These are phyloP conservation scores for Gilbertella persicaria DNA, from an alignment of 371 early-diverging fungal genomes.

Conservation along the genomic window DNA sequence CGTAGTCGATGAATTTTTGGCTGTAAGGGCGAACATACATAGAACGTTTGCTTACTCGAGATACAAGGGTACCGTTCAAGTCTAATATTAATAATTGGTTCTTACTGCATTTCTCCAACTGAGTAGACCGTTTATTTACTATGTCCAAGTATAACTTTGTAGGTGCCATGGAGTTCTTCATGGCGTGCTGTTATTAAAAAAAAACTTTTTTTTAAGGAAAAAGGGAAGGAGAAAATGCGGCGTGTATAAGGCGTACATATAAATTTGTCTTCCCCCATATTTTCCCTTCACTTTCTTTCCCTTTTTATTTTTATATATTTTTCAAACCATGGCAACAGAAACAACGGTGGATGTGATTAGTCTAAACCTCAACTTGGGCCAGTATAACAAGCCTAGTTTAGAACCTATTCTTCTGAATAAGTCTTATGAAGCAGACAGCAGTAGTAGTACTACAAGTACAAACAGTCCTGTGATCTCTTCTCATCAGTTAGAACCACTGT, in stretches of 20 bases:
- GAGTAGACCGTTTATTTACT: too few species aligned
- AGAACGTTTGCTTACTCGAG: slow-evolving; percentile 26
- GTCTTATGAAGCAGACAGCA: slow-evolving; percentile 12
- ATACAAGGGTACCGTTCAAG: slow-evolving; percentile 74
- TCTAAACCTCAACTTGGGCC: slow-evolving; percentile 3
- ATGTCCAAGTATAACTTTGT: too few species aligned
- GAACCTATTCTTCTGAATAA: slow-evolving; percentile 7
- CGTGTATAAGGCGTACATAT: too few species aligned
- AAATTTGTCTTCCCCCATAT: too few species aligned
- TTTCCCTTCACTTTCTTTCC: too few species aligned
- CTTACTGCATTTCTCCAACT: too few species aligned
- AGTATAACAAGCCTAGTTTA: neutral
- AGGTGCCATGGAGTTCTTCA: too few species aligned
- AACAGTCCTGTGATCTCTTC: slow-evolving; percentile 22
- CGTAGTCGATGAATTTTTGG: slow-evolving; percentile 58
- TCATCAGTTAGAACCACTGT: neutral
- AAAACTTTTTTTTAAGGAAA: too few species aligned
- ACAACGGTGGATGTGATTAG: slow-evolving; percentile 2
- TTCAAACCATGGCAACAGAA: slow-evolving; percentile 3
- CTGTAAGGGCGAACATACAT: slow-evolving; percentile 62
- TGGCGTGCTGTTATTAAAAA: too few species aligned
- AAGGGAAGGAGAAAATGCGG: too few species aligned
- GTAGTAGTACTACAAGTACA: slow-evolving; percentile 16
- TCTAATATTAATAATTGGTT: slow-evolving; percentile 66
- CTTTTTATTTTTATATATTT: too few species aligned